A percentile compares a stretch with the other conserved stretches of the same genome.
Evolutionary conservation across 495 filamentous ascomycete genomes (phyloP).

Genomic region (Aspergillus incahuasiensis): DNA sequence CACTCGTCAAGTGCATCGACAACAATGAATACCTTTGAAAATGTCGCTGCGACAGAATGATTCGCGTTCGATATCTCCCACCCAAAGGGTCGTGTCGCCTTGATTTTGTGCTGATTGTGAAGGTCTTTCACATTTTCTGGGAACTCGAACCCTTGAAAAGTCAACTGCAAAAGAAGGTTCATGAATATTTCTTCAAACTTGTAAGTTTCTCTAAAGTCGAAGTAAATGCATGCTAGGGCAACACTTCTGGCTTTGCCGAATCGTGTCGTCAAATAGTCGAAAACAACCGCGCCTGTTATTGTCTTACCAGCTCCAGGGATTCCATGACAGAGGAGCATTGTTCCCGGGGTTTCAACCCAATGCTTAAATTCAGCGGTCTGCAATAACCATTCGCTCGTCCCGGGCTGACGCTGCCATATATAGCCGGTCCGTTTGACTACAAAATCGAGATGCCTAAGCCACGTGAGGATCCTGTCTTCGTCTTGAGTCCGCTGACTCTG

Average conservation of each 20-base stretch:
- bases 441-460: neutral
- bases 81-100: constrained; percentile 23
- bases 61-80: constrained; percentile 24
- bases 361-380: neutral
- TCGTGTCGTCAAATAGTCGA: constrained; percentile 22
- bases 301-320: constrained; percentile 43
- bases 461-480: neutral
- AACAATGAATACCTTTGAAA: constrained; percentile 31
- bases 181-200: neutral
- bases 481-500: neutral
- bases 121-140: neutral
- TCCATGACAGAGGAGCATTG: constrained; percentile 41
- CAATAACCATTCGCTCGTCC: neutral
- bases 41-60: constrained; percentile 19
- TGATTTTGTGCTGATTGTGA: neutral
- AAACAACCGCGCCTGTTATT: constrained; percentile 30
- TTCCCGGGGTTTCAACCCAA: neutral
- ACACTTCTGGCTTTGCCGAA: constrained; percentile 16
- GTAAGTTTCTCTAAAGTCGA: constrained; percentile 18
- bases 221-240: constrained; percentile 33
- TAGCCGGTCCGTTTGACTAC: neutral
- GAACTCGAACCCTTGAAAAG: neutral
- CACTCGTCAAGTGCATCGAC: constrained; percentile 43
- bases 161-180: neutral
- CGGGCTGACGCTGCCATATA: neutral